phyloP scores from a whole-genome alignment of 495 filamentous ascomycete species.

The Aspergillus haitiensis region DNA sequence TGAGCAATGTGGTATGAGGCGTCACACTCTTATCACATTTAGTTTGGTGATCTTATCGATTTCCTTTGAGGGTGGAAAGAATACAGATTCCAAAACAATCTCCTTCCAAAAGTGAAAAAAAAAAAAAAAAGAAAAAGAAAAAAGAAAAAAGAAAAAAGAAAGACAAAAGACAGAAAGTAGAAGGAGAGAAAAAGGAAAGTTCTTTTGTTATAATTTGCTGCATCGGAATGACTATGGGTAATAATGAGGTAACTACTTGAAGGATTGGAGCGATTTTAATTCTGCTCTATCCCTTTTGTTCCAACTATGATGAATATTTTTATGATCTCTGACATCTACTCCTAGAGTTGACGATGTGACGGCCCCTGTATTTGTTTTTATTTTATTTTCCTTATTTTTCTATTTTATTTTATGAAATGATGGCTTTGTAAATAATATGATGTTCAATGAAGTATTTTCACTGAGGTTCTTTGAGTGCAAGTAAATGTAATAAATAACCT shows the following conservation, averaged over 20 bases:
- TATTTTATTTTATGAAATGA: no score
- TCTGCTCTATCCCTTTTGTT: constrained; percentile 9
- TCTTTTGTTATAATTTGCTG: constrained; percentile 15
- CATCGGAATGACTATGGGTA: constrained; percentile 10
- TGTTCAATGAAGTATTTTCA: neutral
- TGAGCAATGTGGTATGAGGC: constrained; percentile 54
- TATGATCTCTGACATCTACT: constrained; percentile 21
- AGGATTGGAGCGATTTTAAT: constrained; percentile 9
- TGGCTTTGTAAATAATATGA: neutral
- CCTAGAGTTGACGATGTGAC: constrained; percentile 29
- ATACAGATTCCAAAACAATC: no score
- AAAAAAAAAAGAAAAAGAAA: neutral
- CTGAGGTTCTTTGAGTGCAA: no score
- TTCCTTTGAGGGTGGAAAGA: neutral
- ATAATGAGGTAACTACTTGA: constrained; percentile 12
- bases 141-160: neutral
- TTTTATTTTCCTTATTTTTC: constrained; percentile 17
- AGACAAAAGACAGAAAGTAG: neutral
- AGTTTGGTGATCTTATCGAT: neutral
- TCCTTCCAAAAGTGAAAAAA: neutral
- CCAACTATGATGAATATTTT: constrained; percentile 17
- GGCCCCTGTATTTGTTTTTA: constrained; percentile 17
- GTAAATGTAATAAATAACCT: no score
- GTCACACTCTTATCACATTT: constrained; percentile 37
- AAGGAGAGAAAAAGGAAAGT: neutral